Evolutionary conservation across 2,329 filamentous ascomycete species (phyloP).

Genomic region (Hypoxylon sp.): DNA sequence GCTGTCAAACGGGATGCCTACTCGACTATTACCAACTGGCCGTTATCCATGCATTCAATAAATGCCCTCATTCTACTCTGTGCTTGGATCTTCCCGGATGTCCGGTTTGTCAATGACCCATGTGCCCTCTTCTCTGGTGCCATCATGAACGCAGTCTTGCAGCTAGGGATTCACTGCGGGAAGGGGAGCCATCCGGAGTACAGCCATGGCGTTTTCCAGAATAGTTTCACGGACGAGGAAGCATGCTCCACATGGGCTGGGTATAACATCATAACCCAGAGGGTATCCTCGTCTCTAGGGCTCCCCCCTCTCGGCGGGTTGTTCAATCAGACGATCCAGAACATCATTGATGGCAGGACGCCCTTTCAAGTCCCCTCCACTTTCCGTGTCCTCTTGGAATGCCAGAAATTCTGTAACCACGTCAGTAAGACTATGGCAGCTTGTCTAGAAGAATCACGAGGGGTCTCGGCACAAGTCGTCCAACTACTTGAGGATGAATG

Average conservation of each 20-base stretch:
- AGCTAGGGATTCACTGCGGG: slow-evolving; percentile 66
- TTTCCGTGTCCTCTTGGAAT: slow-evolving; percentile 61
- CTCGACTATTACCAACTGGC: slow-evolving; percentile 57
- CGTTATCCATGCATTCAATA: slow-evolving; percentile 61
- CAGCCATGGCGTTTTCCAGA: slow-evolving; percentile 58
- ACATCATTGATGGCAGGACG: slow-evolving; percentile 57
- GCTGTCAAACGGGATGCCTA: slow-evolving; percentile 61
- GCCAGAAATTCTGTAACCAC: slow-evolving; percentile 64
- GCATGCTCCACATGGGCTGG: slow-evolving; percentile 66
- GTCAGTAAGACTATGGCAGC: slow-evolving; percentile 62
- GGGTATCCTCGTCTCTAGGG: slow-evolving; percentile 60
- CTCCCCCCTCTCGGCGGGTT: slow-evolving; percentile 59
- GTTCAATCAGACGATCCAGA: slow-evolving; percentile 64
- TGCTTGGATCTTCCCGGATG: slow-evolving; percentile 64
- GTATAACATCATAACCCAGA: slow-evolving; percentile 65
- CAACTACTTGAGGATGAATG: slow-evolving; percentile 66
- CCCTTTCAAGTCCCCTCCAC: slow-evolving; percentile 58
- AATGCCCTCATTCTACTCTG: slow-evolving; percentile 66
- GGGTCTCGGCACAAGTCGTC: slow-evolving; percentile 61
- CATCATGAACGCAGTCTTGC: slow-evolving; percentile 61
- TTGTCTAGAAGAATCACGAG: slow-evolving; percentile 60
- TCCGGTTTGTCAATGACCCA: slow-evolving; percentile 65
- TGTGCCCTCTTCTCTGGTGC: slow-evolving; percentile 61
- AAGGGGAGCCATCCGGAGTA: slow-evolving; percentile 64
- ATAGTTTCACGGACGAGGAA: slow-evolving; percentile 63